Percentiles rank a stretch among this genome's conserved stretches.
Evolutionary conservation across 345 rosid species (phyloP).

Genomic region (Arabis alpina): DNA sequence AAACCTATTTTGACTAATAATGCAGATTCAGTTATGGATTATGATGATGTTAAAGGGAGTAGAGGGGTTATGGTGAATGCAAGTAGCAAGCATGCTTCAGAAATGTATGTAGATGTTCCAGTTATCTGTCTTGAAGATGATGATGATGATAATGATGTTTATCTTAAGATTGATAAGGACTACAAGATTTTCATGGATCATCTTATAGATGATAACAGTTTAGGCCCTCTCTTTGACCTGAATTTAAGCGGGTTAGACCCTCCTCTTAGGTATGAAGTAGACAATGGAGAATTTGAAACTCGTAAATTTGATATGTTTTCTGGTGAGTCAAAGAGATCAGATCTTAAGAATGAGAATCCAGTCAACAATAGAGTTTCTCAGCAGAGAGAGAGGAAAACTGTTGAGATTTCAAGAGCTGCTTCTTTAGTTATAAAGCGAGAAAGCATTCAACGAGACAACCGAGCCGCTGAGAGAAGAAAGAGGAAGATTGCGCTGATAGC

Average conservation of each 20-base stretch:
- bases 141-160: slow-evolving; percentile 9
- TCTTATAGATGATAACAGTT: slow-evolving; percentile 2
- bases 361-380: slow-evolving; percentile 21
- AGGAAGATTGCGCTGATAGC: background rate
- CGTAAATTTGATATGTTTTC: slow-evolving; percentile 14
- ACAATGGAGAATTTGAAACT: slow-evolving; percentile 3
- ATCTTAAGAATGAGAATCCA: background rate
- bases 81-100: background rate
- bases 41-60: background rate
- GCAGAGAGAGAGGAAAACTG: background rate
- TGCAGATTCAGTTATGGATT: slow-evolving; percentile 17
- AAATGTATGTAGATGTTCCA: slow-evolving; percentile 5
- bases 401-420: slow-evolving; percentile 4
- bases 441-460: slow-evolving; percentile 29
- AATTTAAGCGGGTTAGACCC: no score
- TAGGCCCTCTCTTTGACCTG: slow-evolving; percentile 1
- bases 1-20: slow-evolving; percentile 1
- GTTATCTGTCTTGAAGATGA: slow-evolving; percentile 34
- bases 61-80: slow-evolving; percentile 24
- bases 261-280: background rate
- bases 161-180: slow-evolving; percentile 17
- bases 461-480: background rate
- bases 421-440: background rate
- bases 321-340: slow-evolving; percentile 7
- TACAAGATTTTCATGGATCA: slow-evolving; percentile 32